phyloP scores from a whole-genome alignment of 176 grass and related monocot species.

The Chrysopogon serrulatus region DNA sequence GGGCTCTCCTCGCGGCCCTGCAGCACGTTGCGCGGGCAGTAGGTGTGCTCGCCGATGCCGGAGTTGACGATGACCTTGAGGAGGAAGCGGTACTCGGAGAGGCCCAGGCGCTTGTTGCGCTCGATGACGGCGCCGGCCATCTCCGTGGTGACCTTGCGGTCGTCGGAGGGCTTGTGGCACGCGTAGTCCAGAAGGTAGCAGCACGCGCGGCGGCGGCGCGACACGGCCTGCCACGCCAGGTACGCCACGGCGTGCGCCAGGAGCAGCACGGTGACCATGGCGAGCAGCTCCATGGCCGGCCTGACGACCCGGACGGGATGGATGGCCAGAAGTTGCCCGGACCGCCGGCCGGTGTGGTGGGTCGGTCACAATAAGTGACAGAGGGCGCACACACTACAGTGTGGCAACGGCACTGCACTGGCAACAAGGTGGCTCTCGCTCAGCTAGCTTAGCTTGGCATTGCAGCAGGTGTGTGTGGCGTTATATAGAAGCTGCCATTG shows the following conservation, averaged over 20 bases:
- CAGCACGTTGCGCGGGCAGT: slow-evolving; percentile 65
- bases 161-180: slow-evolving; percentile 66
- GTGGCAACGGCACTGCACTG: background rate
- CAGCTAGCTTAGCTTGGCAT: background rate
- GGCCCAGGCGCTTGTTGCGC: slow-evolving; percentile 65
- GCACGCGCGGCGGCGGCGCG: slow-evolving; percentile 2
- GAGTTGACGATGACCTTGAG: slow-evolving; percentile 90
- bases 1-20: slow-evolving; percentile 62
- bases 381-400: background rate
- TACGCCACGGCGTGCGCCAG: slow-evolving; percentile 29
- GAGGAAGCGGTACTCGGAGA: slow-evolving; percentile 76
- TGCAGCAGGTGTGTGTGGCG: background rate
- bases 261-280: slow-evolving; percentile 20
- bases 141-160: slow-evolving; percentile 58
- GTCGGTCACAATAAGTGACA: background rate
- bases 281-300: slow-evolving; percentile 41
- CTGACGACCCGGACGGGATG: too few relatives aligned
- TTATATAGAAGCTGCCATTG: background rate
- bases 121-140: slow-evolving; percentile 48
- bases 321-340: too few relatives aligned
- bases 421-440: background rate
- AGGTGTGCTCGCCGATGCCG: slow-evolving; percentile 83
- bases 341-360: too few relatives aligned
- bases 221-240: slow-evolving; percentile 29
- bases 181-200: slow-evolving; percentile 88